Base-by-base conservation (phyloP, 108 stramenopile species). In the Cyclotella sp. region DNA sequence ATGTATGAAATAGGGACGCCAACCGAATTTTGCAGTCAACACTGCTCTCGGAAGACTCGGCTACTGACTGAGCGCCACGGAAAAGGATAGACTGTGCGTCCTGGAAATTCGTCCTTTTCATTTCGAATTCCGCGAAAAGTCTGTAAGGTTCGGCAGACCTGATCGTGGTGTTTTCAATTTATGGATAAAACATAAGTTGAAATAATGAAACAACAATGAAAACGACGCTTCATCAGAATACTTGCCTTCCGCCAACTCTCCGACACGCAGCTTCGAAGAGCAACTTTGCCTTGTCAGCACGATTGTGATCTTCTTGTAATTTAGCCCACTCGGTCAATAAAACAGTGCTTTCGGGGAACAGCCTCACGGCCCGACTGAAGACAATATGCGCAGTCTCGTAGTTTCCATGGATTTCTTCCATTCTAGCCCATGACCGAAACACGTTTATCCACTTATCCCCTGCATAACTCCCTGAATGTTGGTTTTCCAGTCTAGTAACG, bases 371-470 rank as follows among this genome's bases (percentile, higher is more conserved):
- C 49, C 85, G 81, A 43, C 72, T 77, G 84, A 86, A 91, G 19
- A 91, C 86, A 58, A 79, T 73, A 68, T 89, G 77, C 6, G 86
- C 84, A 26, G 79, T 64, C 28, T 88, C 88, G 29, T 68, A 73
- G 13, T 65, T 85, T 14, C 91, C 91, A 70, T 91, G 75, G 18
- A 78, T 79, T 72, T 89, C 85, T 72, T 94, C 93, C 69, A 94
- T 73, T 12, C 90, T 80, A 27, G 86, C 86, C 91, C 91, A 94
- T 45, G 88, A 89, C 15, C 83, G 79, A 75, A 87, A 92, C 15
- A 94, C 89, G 55, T 84, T 73, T 39, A 91, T 61, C 79, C 91
- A 94, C 61, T 89, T 89, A 73, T 94, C 91, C 15, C 91, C 91
- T 19, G 87, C 82, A 39, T 89, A 86, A 61, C 86, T 88, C 28